Conservation (phyloP, 1,139 yeast species). For the Saccharomyces pastorianus region DNA sequence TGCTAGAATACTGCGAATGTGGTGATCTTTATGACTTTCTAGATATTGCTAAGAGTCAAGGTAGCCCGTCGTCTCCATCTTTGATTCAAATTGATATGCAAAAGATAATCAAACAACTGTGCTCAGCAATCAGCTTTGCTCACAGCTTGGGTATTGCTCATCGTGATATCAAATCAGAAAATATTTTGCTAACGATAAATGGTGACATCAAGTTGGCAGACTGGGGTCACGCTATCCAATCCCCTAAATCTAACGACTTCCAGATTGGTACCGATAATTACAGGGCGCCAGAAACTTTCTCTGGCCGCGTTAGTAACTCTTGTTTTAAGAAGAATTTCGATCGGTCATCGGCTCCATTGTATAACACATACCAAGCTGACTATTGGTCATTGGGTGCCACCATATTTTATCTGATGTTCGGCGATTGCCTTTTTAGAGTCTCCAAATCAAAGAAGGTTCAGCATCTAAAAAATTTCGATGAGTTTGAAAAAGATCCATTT, state of each 20-base stretch:
- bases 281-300: slow-evolving; percentile 80
- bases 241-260: slow-evolving; percentile 53
- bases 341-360: slow-evolving; percentile 9
- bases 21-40: slow-evolving; percentile 85
- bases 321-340: slow-evolving; percentile 20
- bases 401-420: slow-evolving; percentile 70
- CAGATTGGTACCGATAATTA: slow-evolving; percentile 89
- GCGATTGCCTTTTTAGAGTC: slow-evolving; percentile 70
- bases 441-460: slow-evolving; percentile 36
- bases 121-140: slow-evolving; percentile 63
- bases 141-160: slow-evolving; percentile 70
- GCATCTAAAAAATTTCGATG: slow-evolving; percentile 19
- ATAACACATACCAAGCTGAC: slow-evolving; percentile 63
- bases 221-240: slow-evolving; percentile 78
- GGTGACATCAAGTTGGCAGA: slow-evolving; percentile 77
- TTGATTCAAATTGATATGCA: slow-evolving; percentile 29
- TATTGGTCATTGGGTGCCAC: slow-evolving; percentile 88
- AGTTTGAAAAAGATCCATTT: slow-evolving; percentile 18
- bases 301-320: not conserved
- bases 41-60: slow-evolving; percentile 17
- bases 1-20: slow-evolving; percentile 74
- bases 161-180: slow-evolving; percentile 83
- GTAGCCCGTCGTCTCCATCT: slow-evolving; percentile 36
- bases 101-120: slow-evolving; percentile 59
- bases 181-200: slow-evolving; percentile 54